Evolutionary conservation across 495 filamentous ascomycete genomes (phyloP).

Genomic region (Ascodesmis nigricans): DNA sequence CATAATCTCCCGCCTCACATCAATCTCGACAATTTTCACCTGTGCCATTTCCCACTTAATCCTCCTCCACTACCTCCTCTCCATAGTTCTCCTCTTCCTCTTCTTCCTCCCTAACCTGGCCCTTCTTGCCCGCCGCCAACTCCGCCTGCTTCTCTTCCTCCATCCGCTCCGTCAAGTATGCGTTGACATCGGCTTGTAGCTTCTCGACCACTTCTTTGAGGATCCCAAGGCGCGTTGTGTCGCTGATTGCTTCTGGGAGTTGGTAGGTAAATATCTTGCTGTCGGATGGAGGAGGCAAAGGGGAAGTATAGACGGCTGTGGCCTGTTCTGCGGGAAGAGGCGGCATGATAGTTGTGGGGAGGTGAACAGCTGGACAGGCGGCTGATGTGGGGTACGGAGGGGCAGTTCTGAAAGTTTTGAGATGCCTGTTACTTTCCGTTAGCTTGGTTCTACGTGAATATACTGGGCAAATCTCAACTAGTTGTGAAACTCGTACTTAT

Average conservation of each 20-base stretch:
- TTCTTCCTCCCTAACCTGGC: conserved; percentile 24
- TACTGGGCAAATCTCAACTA: too few relatives aligned
- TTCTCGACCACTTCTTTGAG: conserved; percentile 38
- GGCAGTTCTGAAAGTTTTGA: too few relatives aligned
- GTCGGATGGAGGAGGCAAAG: conserved; percentile 27
- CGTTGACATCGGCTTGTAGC: conserved; percentile 58
- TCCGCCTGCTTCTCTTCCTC: conserved; percentile 51
- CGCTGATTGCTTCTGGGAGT: conserved; percentile 27
- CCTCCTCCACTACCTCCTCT: conserved; percentile 71
- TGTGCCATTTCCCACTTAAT: too few relatives aligned
- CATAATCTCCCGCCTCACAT: too few relatives aligned
- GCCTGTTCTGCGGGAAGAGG: too few relatives aligned
- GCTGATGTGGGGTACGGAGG: too few relatives aligned
- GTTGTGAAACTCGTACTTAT: too few relatives aligned
- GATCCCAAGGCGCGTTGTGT: conserved; percentile 41
- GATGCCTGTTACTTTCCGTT: too few relatives aligned
- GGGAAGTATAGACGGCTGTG: conserved; percentile 40
- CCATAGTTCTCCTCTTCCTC: conserved; percentile 45
- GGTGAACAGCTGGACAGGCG: too few relatives aligned
- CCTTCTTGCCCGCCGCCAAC: conserved; percentile 14
- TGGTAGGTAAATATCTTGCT: conserved; percentile 24
- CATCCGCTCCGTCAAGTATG: conserved; percentile 68
- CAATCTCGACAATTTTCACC: too few relatives aligned
- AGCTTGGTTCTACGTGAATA: too few relatives aligned
- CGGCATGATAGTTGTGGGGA: too few relatives aligned